Evolutionary conservation across 164 flowering plant species (phyloP), one percentile per base, ranked within the genome.

Genomic region (Pachysandra terminalis): DNA sequence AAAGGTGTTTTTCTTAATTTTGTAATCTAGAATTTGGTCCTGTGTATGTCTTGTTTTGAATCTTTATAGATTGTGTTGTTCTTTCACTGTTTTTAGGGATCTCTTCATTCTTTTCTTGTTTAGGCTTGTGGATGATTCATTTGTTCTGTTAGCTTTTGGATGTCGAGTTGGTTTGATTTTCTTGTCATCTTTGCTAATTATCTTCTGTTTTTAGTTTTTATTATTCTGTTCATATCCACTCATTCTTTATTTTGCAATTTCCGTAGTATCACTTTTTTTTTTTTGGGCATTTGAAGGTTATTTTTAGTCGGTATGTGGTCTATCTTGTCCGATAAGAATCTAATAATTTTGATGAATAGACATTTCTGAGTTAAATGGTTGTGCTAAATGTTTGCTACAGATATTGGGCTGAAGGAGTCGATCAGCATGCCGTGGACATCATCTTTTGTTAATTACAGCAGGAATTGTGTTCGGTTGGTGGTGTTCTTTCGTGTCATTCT

Each of bases 401-500:
- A 52, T 35, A 60, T 67, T 67, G 65, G 23, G 56, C 64, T 76
- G 72, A 54, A 64, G 67, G 45, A 70, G 66, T 21, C 15, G 28
- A 61, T 58, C 77, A 83, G 77, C 56, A 83, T 83, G 86, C 78
- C 81, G 68, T 83, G 85, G 89, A 63, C 72, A 8, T 71, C 77
- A 28, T 64, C 73, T 64, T 74, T 64, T 65, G 73, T 77, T 62
- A 76, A 72, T 56, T 77, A 77, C 59, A 75, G 66, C 76, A 71
- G 78, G 71, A 82, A 77, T 58, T 75, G 80, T 63, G 76, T 80
- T 57, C 78, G 77, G 26, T 66, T 85, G 78, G 82, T 79, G 66
- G 86, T 81, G 62, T 85, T 85, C 67, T 85, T 81, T 51, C 85
- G 74, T 55, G 79, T 85, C 48, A 85, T 85, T 16, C 81, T 85